A percentile compares a stretch with the other conserved stretches of the same genome.
Evolutionary conservation across 2,329 filamentous ascomycete genomes (phyloP).

Genomic region (Cladosporium sphaerospermum): DNA sequence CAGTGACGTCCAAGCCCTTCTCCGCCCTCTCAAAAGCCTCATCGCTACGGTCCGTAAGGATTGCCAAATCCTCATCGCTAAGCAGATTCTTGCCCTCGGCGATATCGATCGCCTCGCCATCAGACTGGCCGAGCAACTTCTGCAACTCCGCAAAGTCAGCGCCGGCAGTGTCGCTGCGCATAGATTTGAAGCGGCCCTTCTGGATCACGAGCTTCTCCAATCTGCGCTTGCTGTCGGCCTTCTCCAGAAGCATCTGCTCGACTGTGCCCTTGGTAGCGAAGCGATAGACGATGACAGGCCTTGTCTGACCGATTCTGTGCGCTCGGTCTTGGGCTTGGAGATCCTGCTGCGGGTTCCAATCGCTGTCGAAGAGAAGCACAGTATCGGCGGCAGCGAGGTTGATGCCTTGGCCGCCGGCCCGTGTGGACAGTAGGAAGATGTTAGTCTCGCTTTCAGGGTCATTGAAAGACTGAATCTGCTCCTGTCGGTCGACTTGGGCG

Average conservation of each 20-base stretch:
- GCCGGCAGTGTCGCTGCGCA: constrained; percentile 45
- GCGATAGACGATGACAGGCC: constrained; percentile 87
- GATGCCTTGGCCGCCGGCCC: constrained; percentile 91
- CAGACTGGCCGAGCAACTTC: constrained; percentile 51
- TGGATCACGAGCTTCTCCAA: constrained; percentile 94
- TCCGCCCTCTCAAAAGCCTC: constrained; percentile 68
- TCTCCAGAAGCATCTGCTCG: constrained; percentile 78
- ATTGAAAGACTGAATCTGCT: constrained; percentile 46
- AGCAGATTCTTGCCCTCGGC: constrained; percentile 58
- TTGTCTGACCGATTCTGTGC: constrained; percentile 88
- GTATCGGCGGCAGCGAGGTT: constrained; percentile 89
- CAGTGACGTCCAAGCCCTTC: constrained; percentile 67
- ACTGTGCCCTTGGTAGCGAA: constrained; percentile 90
- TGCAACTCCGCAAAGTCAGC: constrained; percentile 45
- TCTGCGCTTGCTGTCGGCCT: constrained; percentile 83
- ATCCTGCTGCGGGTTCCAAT: constrained; percentile 97
- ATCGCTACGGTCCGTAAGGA: constrained; percentile 68
- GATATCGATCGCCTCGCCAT: constrained; percentile 58
- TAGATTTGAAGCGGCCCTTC: constrained; percentile 70
- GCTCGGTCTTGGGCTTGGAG: constrained; percentile 93
- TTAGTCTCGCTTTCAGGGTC: constrained; percentile 40
- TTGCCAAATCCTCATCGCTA: constrained; percentile 67
- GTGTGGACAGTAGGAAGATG: constrained; percentile 81
- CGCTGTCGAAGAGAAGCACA: constrained; percentile 80
- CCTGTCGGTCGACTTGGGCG: constrained; percentile 54